Evolutionary conservation across 192 early-diverging fungal genomes (phyloP), one percentile per base, ranked within the genome.

Genomic region (Rhizophagus prolifer): DNA sequence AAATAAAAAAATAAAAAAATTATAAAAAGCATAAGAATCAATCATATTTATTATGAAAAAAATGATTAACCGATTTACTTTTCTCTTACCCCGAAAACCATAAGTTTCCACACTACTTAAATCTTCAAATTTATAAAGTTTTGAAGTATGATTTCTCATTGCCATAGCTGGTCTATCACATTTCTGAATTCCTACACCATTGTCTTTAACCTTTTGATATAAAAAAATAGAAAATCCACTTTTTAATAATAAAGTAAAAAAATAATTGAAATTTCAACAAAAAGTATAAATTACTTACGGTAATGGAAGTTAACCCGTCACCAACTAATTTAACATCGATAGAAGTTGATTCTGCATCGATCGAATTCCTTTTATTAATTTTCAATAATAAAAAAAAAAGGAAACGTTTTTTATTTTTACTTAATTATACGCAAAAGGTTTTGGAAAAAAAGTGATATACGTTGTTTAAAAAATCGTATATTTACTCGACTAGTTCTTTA

Each of bases 401-500:
- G n/a, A n/a, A n/a, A n/a, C n/a, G n/a, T n/a, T n/a, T n/a, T n/a
- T n/a, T n/a, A n/a, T n/a, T n/a, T n/a, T n/a, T n/a, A n/a, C n/a
- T n/a, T n/a, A n/a, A n/a, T n/a, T n/a, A n/a, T n/a, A n/a, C n/a
- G n/a, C n/a, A n/a, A n/a, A n/a, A n/a, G n/a, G n/a, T n/a, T n/a
- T n/a, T n/a, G n/a, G n/a, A n/a, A n/a, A n/a, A n/a, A 54, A 41
- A 54, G 5, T 28, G 63, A 26, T 5, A 16, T 34, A 4, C 13
- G 28, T 46, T n/a, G 66, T 23, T n/a, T n/a, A n/a, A n/a, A 23
- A 28, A 46, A 68, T 9, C 13, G 28, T 58, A 28, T 41, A 78
- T 72, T 54, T 82, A 82, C 83, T 84, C 83, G 30, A 84, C 44
- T 8, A 84, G 69, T 26, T 84, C 83, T 50, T 84, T 84, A 16